Evolutionary conservation across 176 grass and related monocot species (phyloP).

Genomic region (Microstegium vimineum): DNA sequence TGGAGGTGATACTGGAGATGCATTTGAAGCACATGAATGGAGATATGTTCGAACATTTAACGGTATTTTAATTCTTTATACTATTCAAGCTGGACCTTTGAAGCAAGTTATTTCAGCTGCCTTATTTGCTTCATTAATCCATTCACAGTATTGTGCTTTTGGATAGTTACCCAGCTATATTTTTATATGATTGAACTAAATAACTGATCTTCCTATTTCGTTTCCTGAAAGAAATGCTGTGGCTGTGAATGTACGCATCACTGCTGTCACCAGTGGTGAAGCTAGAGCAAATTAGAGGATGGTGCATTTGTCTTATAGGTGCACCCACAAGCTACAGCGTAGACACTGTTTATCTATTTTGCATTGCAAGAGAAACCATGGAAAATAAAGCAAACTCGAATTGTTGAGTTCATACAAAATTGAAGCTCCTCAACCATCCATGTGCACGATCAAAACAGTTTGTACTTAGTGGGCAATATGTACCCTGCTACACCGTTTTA

Average conservation of each 20-base stretch:
- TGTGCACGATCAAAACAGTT: not conserved
- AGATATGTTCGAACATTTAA: slow-evolving; percentile 83
- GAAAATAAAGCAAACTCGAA: not conserved
- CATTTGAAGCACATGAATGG: slow-evolving; percentile 87
- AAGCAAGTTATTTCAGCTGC: slow-evolving; percentile 13
- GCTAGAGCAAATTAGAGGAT: too few species aligned
- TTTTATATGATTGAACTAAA: slow-evolving; percentile 2
- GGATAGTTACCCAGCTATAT: slow-evolving; percentile 6
- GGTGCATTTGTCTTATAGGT: too few species aligned
- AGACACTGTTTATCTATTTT: not conserved
- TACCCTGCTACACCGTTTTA: not conserved
- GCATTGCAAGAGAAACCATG: slow-evolving; percentile 12
- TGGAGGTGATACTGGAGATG: slow-evolving; percentile 70
- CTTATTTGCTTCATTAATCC: slow-evolving; percentile 11
- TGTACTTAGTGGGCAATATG: not conserved
- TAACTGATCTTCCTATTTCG: not conserved
- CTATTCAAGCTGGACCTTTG: not conserved
- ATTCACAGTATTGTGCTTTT: not conserved
- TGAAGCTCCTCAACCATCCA: not conserved
- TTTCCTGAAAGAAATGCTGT: not conserved
- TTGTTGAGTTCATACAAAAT: slow-evolving; percentile 9
- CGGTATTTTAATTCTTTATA: slow-evolving; percentile 32
- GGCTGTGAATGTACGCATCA: not conserved
- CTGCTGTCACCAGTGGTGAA: not conserved
- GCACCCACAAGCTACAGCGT: too few species aligned